A percentile compares a stretch with the other conserved stretches of the same genome.
phyloP scores from a whole-genome alignment of 2,329 filamentous ascomycete genomes.

The Myriosclerotinia duriaeana region DNA sequence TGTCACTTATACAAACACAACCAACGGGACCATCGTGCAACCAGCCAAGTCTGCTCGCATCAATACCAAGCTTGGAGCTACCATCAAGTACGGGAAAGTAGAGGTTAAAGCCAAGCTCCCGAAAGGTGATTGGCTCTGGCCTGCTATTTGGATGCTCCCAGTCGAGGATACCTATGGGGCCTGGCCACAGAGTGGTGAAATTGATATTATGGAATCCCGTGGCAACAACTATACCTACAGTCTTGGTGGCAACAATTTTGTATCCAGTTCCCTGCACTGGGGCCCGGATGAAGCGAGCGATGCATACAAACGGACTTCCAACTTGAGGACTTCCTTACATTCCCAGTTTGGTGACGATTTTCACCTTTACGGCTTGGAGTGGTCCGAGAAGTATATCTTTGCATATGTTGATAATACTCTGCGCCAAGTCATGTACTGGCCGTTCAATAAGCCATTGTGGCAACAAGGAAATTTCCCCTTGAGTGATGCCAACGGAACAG shows the following conservation, averaged over 20 bases:
- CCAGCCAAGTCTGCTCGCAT: slow-evolving; percentile 77
- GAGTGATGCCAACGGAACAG: slow-evolving; percentile 63
- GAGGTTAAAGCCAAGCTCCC: slow-evolving; percentile 78
- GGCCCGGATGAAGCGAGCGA: slow-evolving; percentile 71
- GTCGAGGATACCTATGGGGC: slow-evolving; percentile 68
- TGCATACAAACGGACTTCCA: slow-evolving; percentile 80
- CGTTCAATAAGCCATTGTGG: slow-evolving; percentile 69
- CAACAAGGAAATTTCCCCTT: slow-evolving; percentile 66
- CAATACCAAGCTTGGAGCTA: slow-evolving; percentile 69
- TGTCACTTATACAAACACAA: slow-evolving; percentile 70
- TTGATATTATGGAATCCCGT: slow-evolving; percentile 78
- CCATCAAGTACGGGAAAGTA: slow-evolving; percentile 77
- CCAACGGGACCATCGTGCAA: slow-evolving; percentile 74
- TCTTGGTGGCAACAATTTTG: slow-evolving; percentile 78
- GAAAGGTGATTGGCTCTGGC: slow-evolving; percentile 83
- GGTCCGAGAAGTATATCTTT: slow-evolving; percentile 85
- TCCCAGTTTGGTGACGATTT: slow-evolving; percentile 68
- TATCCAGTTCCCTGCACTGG: slow-evolving; percentile 79
- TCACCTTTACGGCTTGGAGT: slow-evolving; percentile 83
- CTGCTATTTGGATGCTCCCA: slow-evolving; percentile 89
- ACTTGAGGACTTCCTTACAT: slow-evolving; percentile 72
- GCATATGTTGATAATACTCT: slow-evolving; percentile 81
- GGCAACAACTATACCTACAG: slow-evolving; percentile 78
- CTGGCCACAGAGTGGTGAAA: slow-evolving; percentile 80
- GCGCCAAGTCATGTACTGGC: slow-evolving; percentile 76